These are phyloP conservation scores for Stephania japonica DNA, from an alignment of 164 flowering plant species.

Conservation along the genomic window DNA sequence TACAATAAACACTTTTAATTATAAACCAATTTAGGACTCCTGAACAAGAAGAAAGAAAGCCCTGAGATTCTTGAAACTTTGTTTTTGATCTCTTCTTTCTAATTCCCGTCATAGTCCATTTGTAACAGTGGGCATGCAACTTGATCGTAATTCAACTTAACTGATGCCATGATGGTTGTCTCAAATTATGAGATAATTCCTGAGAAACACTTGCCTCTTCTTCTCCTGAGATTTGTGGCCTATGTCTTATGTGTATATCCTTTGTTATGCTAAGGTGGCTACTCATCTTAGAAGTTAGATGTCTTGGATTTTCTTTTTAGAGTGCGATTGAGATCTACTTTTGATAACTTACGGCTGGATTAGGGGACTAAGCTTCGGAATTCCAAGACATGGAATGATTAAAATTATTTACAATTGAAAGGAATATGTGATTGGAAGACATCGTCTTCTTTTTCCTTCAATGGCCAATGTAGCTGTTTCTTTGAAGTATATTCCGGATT, in stretches of 20 bases:
- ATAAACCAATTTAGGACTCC: not conserved
- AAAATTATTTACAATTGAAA: not conserved
- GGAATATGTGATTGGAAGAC: not conserved
- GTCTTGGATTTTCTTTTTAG: not conserved
- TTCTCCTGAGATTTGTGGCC: not conserved
- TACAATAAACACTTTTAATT: not conserved
- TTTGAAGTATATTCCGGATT: not conserved
- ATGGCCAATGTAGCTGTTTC: not conserved
- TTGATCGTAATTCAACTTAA: not conserved
- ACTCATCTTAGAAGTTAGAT: not conserved
- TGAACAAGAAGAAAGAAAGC: slow-evolving; percentile 1
- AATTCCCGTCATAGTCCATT: not conserved
- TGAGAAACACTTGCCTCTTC: not conserved
- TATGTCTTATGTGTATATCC: not conserved
- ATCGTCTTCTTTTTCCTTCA: not conserved
- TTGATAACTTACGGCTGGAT: not conserved
- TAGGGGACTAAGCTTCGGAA: not conserved
- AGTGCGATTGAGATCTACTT: not conserved
- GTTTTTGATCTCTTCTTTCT: not conserved
- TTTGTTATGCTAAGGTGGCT: not conserved
- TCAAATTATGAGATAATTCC: too few relatives aligned
- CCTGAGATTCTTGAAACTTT: not conserved
- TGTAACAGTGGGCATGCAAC: not conserved
- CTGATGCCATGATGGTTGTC: not conserved
- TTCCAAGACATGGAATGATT: not conserved